Evolutionary conservation across 2,329 filamentous ascomycete species (phyloP), one percentile per base, ranked within the genome.

Genomic region (Aspergillus amoenus): DNA sequence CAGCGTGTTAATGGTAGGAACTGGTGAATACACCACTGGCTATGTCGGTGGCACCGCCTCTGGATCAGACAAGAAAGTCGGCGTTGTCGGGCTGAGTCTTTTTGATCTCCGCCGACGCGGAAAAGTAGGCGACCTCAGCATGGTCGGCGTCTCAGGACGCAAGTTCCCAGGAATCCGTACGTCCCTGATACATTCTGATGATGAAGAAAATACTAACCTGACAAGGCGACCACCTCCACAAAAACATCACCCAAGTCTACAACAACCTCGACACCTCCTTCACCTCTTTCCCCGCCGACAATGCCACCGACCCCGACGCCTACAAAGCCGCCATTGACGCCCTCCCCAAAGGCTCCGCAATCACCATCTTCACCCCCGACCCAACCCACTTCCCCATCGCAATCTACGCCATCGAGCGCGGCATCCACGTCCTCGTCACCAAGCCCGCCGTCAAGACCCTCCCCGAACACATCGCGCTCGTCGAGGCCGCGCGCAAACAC

Each of bases 1-100:
- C 6, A 54, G 43, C 15, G 55, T 57, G 41, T 39, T 57, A 27
- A 57, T 57, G 89, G 85, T 96, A 58, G 93, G 93, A 63, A 96
- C 93, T 11, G 93, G 93, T 69, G 93, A 97, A 82, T 97, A 97
- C 82, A 97, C 93, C 68, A 97, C 93, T 43, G 93, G 93, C 57
- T 97, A 94, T 67, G 92, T 96, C 56, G 91, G 90, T 57, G 88
- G 87, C 59, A 89, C 88, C 58, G 88, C 87, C 51, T 96, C 91
- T 4, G 88, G 84, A 11, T 96, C 91, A 49, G 93, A 97, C 82
- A 97, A 97, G 81, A 97, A 97, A 76, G 89, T 97, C 49, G 93
- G 93, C 57, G 93, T 97, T 9, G 93, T 97, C 17, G 93, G 90
- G 41, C 79, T 97, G 72, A 93, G 90, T 22, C 81, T 96, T 64